Evolutionary conservation across 805 yeast species (phyloP), one percentile per base, ranked within the genome.

Genomic region (Metschnikowia drakensbergensis): DNA sequence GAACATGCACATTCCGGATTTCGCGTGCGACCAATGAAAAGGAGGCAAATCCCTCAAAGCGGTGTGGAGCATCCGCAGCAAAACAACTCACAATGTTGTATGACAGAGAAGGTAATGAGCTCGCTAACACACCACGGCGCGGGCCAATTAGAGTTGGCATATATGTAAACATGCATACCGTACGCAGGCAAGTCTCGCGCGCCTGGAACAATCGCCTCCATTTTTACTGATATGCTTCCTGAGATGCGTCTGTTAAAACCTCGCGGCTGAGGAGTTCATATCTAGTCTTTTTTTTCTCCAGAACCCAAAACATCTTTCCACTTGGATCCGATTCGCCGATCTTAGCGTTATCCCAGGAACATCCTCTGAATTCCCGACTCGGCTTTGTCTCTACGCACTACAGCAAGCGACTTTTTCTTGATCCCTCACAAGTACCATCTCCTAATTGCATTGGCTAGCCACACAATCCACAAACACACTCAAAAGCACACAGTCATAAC

Each of bases 191-290:
- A 29, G 13, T 25, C 10, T n/a, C 10, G 36, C 43, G 43, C 30
- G 43, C 43, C 43, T 40, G 23, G n/a, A 40, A 10, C 36, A 40
- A 40, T n/a, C 13, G 36, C 36, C 26, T 40, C 29, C 29, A 40
- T 32, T 40, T 39, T 32, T 25, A 37, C 35, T 40, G 43, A 40
- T 31, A 40, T 31, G 43, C 36, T 30, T 8, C 22, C 35, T n/a
- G 43, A 32, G 36, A 40, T 32, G 36, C 43, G 31, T 40, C 43
- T 23, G 27, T 40, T 23, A 30, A 40, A 40, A 40, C 29, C 43
- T 40, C 36, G 43, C 43, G 43, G n/a, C 32, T 25, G 43, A 31
- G 36, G 23, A 23, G 43, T 40, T 40, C 36, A 40, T 23, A 28
- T 22, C 29, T 40, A 30, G 43, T 31, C 36, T 25, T 40, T 32